phyloP scores from a whole-genome alignment of 306 rosid genomes.

The Oxytropis ochrocephala region DNA sequence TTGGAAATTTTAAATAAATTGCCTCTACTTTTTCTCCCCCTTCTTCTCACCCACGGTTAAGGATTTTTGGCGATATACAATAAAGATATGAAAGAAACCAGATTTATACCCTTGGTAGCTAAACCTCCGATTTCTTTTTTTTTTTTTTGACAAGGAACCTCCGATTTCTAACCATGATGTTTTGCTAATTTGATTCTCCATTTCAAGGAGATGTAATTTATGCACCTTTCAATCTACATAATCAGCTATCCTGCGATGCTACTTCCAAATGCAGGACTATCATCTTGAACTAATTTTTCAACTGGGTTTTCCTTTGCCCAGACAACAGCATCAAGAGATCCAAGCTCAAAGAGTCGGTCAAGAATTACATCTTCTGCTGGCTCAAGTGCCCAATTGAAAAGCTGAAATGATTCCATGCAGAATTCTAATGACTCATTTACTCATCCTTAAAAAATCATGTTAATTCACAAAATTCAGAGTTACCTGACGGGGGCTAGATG shows the following conservation, averaged over 20 bases:
- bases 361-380: slow-evolving; percentile 81
- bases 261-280: slow-evolving; percentile 22
- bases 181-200: slow-evolving; percentile 2
- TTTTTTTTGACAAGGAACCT: no score
- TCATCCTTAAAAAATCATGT: not conserved
- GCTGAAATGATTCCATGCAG: slow-evolving; percentile 28
- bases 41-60: not conserved
- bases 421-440: not conserved
- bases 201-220: not conserved
- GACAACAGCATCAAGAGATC: slow-evolving; percentile 76
- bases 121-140: not conserved
- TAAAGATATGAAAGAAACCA: slow-evolving; percentile 9
- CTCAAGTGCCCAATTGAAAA: slow-evolving; percentile 55
- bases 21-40: not conserved
- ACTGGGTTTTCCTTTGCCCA: slow-evolving; percentile 85
- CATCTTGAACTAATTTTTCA: slow-evolving; percentile 50
- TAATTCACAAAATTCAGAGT: slow-evolving; percentile 6
- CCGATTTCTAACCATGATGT: not conserved
- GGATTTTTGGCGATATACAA: slow-evolving; percentile 13
- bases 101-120: not conserved
- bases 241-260: slow-evolving; percentile 20
- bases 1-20: not conserved
- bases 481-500: slow-evolving; percentile 43
- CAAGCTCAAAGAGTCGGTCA: slow-evolving; percentile 73
- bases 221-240: slow-evolving; percentile 18